Conservation (phyloP, 768 basidiomycete species). For the Clitopilus hobsonii region DNA sequence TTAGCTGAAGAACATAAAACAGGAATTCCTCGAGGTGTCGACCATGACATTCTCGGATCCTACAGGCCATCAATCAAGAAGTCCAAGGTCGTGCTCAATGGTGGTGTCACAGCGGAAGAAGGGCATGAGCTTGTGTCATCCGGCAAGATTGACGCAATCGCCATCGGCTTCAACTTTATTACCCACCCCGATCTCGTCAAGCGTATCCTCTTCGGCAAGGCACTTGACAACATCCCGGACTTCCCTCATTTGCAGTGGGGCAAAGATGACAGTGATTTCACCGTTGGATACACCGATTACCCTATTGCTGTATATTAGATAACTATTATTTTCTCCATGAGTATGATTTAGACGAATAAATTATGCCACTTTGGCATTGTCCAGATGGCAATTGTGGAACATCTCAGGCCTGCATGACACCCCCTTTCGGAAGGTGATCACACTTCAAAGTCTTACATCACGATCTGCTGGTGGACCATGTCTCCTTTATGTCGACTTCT, state of each 20-base stretch:
- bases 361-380: too few relatives aligned
- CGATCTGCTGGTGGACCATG: too few relatives aligned
- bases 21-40: constrained; percentile 29
- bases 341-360: background rate
- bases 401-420: too few relatives aligned
- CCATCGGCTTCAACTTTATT: constrained; percentile 32
- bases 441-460: too few relatives aligned
- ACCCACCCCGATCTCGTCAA: constrained; percentile 36
- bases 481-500: too few relatives aligned
- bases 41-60: constrained; percentile 33
- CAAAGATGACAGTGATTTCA: constrained; percentile 16
- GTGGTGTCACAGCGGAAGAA: constrained; percentile 28
- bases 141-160: constrained; percentile 30
- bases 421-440: too few relatives aligned
- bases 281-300: constrained; percentile 34
- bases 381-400: too few relatives aligned
- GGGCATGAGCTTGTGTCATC: constrained; percentile 28
- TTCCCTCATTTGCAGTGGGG: constrained; percentile 22
- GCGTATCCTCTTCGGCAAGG: constrained; percentile 28
- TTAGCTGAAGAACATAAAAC: background rate
- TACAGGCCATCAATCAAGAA: constrained; percentile 31
- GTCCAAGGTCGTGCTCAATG: constrained; percentile 32
- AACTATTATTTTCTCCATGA: background rate
- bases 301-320: constrained; percentile 21
- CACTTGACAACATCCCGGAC: constrained; percentile 27